Evolutionary conservation across 2,329 filamentous ascomycete species (phyloP), one percentile per base, ranked within the genome.

Genomic region (Reticulascus tulasneorum): DNA sequence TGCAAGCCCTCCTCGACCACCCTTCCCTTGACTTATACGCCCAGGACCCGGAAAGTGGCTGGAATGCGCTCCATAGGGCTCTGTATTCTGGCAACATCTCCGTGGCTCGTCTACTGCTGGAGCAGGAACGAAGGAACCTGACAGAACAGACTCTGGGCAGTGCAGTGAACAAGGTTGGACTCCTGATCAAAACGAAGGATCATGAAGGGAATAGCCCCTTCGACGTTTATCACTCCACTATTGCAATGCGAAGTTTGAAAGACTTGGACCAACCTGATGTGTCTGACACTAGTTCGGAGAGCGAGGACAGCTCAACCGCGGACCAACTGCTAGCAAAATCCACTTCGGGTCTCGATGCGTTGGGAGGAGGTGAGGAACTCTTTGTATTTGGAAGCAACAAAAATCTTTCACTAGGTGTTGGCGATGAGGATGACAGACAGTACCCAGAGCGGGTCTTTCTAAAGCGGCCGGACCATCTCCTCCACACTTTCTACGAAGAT

Each of bases 361-460:
- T 43, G 1, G 38, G 45, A 3, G 45, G 52, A 19, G 91, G 88
- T 8, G 87, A 95, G 51, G 93, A 98, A 54, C 67, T 96, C 1
- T 97, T 88, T 52, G 84, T 88, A 1, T 96, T 97, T 61, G 93
- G 93, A 32, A 97, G 90, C 62, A 98, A 96, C 63, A 94, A 93
- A 54, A 98, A 98, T 49, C 64, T 94, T 9, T 93, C 86, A 0
- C 75, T 98, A 16, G 93, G 93, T 2, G 83, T 97, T 42, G 90
- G 90, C n/a, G 90, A 98, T 54, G 84, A 94, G 52, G 89, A 96
- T 56, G 91, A 98, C 55, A 81, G 93, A 4, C 90, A 97, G 46
- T 94, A 84, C 51, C 93, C 93, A 0, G 93, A 97, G 57, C 84
- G 88, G 9, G 79, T 96, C 9, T 67, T 73, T 21, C 61, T 97